Percentiles rank a stretch among this genome's conserved stretches.
These are phyloP conservation scores for Puccinia coronata DNA, from an alignment of 1,284 basidiomycete species.

Conservation along the genomic window DNA sequence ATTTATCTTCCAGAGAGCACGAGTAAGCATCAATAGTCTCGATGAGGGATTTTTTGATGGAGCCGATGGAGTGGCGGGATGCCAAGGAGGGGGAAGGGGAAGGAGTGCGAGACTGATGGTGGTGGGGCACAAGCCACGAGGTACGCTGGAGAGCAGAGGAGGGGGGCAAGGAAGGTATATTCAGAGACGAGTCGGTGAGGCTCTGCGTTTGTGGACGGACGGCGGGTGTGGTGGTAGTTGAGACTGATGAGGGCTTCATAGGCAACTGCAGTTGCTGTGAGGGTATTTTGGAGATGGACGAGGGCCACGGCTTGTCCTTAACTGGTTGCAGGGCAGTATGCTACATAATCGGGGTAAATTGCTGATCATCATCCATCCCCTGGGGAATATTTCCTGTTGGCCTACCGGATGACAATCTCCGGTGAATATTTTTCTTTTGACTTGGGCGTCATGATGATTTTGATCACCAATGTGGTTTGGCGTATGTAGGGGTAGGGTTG, in stretches of 20 bases:
- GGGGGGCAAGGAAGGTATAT: background rate
- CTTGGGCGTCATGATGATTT: too few species aligned
- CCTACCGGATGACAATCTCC: too few species aligned
- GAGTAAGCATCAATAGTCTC: background rate
- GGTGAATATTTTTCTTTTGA: too few species aligned
- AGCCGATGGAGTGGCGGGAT: background rate
- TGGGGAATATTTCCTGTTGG: too few species aligned
- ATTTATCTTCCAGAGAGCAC: slow-evolving; percentile 20
- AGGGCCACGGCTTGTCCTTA: background rate
- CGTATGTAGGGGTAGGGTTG: too few species aligned
- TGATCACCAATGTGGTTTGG: too few species aligned
- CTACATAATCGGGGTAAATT: too few species aligned
- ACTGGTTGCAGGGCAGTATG: too few species aligned
- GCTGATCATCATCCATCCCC: too few species aligned
- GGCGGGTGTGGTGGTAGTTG: background rate
- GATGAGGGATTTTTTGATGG: slow-evolving; percentile 11
- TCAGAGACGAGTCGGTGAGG: background rate
- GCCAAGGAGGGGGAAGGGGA: background rate
- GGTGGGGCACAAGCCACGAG: background rate
- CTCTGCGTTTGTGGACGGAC: background rate
- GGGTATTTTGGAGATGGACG: background rate
- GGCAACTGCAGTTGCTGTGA: too few species aligned
- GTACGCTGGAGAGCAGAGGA: background rate
- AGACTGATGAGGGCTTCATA: background rate
- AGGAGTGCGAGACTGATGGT: background rate